A percentile compares a stretch with the other conserved stretches of the same genome.
Conservation (phyloP, 306 rosid species). For the Rubus idaeus region DNA sequence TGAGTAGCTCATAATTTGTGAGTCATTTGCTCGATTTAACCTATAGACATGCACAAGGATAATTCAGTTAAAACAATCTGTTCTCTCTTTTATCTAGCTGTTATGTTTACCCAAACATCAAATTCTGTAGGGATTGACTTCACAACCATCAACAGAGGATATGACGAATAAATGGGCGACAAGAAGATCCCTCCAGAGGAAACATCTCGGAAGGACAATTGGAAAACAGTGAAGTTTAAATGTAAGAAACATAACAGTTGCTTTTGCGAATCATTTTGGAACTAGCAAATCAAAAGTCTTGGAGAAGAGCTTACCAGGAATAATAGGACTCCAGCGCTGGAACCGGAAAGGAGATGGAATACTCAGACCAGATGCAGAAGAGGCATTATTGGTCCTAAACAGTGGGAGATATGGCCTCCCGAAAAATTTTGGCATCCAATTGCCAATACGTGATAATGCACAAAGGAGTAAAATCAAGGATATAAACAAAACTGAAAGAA, state of each 20-base stretch:
- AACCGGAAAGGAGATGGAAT: conserved; percentile 75
- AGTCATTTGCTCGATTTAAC: background rate
- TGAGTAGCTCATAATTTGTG: background rate
- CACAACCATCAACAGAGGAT: background rate
- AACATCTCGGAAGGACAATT: background rate
- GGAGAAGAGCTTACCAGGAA: conserved; percentile 56
- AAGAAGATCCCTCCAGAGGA: background rate
- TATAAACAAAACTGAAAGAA: conserved; percentile 53
- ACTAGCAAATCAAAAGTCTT: conserved; percentile 8
- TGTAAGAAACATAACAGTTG: background rate
- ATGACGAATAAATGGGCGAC: background rate
- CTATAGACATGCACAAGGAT: background rate
- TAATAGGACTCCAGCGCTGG: conserved; percentile 83
- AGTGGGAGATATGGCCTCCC: conserved; percentile 76
- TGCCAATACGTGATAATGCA: conserved; percentile 65
- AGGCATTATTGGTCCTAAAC: conserved; percentile 60
- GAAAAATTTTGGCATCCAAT: conserved; percentile 70
- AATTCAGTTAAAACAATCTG: background rate
- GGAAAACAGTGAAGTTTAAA: background rate
- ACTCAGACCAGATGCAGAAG: conserved; percentile 69
- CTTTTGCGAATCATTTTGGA: conserved; percentile 5
- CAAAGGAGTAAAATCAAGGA: conserved; percentile 66
- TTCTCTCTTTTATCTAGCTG: background rate
- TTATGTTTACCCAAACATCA: conserved; percentile 3
- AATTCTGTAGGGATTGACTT: background rate